Evolutionary conservation across 2,329 filamentous ascomycete species (phyloP).

Genomic region (Talaromyces marneffei): DNA sequence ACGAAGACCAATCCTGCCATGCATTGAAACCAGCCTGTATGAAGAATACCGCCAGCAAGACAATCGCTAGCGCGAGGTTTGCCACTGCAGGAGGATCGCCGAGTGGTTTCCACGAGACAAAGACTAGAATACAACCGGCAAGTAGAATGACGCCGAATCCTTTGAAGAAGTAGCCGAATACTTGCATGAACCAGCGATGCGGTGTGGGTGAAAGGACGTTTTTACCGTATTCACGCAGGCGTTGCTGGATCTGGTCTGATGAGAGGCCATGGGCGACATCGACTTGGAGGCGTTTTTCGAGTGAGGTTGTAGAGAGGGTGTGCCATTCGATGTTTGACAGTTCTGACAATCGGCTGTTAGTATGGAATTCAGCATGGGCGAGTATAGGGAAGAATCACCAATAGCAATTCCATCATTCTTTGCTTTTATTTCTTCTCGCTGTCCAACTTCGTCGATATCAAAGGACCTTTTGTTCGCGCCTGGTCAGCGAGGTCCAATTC

Average conservation of each 20-base stretch:
- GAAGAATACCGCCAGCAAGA: constrained; percentile 63
- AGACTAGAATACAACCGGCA: constrained; percentile 63
- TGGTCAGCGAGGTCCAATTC: no score
- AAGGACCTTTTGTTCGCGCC: constrained; percentile 43
- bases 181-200: constrained; percentile 53
- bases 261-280: constrained; percentile 57
- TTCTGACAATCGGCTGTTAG: constrained; percentile 36
- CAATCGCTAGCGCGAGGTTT: constrained; percentile 67
- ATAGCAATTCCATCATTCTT: constrained; percentile 41
- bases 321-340: constrained; percentile 63
- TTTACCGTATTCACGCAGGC: constrained; percentile 56
- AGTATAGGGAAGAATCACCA: constrained; percentile 29
- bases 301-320: constrained; percentile 51
- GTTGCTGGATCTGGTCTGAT: constrained; percentile 50
- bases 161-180: constrained; percentile 67
- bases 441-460: constrained; percentile 52
- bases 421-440: constrained; percentile 39
- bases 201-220: constrained; percentile 64
- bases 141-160: constrained; percentile 70
- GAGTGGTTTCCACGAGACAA: constrained; percentile 70
- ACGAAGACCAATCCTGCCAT: constrained; percentile 71
- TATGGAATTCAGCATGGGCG: neutral
- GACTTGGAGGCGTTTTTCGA: constrained; percentile 55
- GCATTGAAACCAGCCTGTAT: constrained; percentile 65
- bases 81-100: constrained; percentile 63